phyloP scores from a whole-genome alignment of 2,329 filamentous ascomycete species.

The Cercospora zeina region DNA sequence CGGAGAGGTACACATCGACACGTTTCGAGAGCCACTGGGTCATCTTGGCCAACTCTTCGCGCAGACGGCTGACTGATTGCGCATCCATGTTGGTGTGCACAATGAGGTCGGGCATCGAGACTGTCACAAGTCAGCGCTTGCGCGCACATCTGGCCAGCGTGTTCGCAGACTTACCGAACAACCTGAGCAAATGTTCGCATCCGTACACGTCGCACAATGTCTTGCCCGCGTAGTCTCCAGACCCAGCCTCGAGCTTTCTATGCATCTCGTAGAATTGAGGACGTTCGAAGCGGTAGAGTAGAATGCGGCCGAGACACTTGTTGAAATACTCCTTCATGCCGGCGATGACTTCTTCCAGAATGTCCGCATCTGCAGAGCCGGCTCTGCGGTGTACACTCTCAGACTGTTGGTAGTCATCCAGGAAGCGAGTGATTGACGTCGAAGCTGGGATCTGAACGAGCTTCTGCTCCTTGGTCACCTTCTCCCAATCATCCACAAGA shows the following conservation, averaged over 20 bases:
- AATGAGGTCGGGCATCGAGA: conserved; percentile 86
- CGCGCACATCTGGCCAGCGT: not conserved
- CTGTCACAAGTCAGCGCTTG: conserved; percentile 49
- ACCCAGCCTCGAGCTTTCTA: conserved; percentile 63
- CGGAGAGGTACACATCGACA: conserved; percentile 73
- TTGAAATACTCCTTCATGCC: conserved; percentile 95
- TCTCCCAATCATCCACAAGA: conserved; percentile 98
- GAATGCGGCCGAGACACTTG: conserved; percentile 78
- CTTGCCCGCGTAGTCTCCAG: conserved; percentile 68
- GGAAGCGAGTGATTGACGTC: conserved; percentile 71
- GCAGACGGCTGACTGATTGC: conserved; percentile 81
- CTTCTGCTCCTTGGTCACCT: conserved; percentile 91
- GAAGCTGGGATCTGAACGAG: conserved; percentile 80
- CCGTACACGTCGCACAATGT: conserved; percentile 81
- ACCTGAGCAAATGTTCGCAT: conserved; percentile 83
- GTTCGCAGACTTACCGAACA: conserved; percentile 68
- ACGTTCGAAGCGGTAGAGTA: conserved; percentile 93
- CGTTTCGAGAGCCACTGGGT: conserved; percentile 81
- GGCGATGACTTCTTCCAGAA: conserved; percentile 83
- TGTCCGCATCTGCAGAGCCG: conserved; percentile 72
- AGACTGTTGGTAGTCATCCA: conserved; percentile 80
- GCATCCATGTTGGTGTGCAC: conserved; percentile 98
- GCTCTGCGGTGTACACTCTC: conserved; percentile 67
- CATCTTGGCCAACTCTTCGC: conserved; percentile 85
- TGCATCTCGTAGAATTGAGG: conserved; percentile 79